Conservation (phyloP, 495 filamentous ascomycete species). For the Neurospora sp. region DNA sequence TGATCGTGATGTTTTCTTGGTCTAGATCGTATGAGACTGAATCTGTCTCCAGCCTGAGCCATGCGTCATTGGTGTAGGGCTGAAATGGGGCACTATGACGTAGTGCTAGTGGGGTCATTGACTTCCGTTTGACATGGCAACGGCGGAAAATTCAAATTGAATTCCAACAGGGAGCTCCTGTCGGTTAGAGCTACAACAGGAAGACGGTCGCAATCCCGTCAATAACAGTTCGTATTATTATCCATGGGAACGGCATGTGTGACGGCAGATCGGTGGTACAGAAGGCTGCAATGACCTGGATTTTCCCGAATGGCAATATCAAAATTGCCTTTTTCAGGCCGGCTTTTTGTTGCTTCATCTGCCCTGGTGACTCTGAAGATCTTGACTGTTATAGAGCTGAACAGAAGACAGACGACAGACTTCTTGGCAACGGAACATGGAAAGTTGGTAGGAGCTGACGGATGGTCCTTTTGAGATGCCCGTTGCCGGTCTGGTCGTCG, state of each 20-base stretch:
- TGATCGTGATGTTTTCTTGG: background rate
- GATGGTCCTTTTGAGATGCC: background rate
- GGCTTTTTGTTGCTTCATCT: background rate
- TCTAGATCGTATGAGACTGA: background rate
- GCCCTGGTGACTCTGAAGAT: background rate
- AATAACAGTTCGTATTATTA: background rate
- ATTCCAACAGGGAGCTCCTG: background rate
- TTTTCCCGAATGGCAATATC: background rate
- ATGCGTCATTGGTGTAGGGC: background rate
- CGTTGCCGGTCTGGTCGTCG: background rate
- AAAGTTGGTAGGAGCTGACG: background rate
- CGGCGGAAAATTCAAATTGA: background rate
- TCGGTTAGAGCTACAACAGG: background rate
- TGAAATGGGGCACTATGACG: background rate
- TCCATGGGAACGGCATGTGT: background rate
- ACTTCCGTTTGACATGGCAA: background rate
- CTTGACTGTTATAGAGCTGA: background rate
- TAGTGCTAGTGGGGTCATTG: background rate
- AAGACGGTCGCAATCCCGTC: background rate
- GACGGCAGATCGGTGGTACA: background rate
- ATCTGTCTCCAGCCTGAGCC: background rate
- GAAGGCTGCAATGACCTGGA: background rate
- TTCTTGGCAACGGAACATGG: background rate
- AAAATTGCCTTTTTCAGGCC: background rate
- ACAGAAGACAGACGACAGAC: background rate